Base-by-base conservation (phyloP, 257 asterid species). In the Mentha longifolia region DNA sequence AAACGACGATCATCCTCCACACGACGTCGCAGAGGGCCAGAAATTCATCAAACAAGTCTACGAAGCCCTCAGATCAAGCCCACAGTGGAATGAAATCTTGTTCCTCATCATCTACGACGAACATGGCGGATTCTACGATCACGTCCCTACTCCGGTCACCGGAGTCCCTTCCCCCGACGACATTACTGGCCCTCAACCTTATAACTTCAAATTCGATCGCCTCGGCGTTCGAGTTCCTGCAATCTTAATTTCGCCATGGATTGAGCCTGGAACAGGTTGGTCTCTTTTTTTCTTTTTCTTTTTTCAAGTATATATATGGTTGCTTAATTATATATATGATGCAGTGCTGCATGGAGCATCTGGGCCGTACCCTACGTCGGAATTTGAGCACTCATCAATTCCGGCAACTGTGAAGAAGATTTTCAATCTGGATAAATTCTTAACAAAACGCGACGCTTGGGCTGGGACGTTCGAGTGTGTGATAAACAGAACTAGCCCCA, bases 1-100 rank as follows among this genome's bases (percentile, higher is more conserved):
- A 0, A 89, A 87, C 72, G 96, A 89, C 20, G 96, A 89, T 67
- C 96, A 89, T 73, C 96, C 96, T 7, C 84, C 96, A 11, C 96
- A 89, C 54, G 96, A 89, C 41, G 82, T 87, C 5, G 74, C 81
- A 4, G 84, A 89, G 49, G 96, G 96, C 9, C 96, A 89, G 68
- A 84, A 77, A 22, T 79, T 85, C 45, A 77, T 87, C 19, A 89
- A 87, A 70, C 82, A 85, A 63, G 82, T 89, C 2, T 89, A 87
- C 43, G 94, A 89, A 70, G 80, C 92, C 3, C 62, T 89, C 28
- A 72, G 96, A 35, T 79, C 92, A 12, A 89, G 96, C 28, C 94
- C 96, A 0, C 96, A 87, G 16, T 89, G 94, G 96, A 81, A 87
- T 63, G 87, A 89, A 47, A 84, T 77, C 0, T 43, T 89, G 16